Evolutionary conservation across 1,139 yeast species (phyloP), one percentile per base, ranked within the genome.

Genomic region (Blastobotrys petasosporus): DNA sequence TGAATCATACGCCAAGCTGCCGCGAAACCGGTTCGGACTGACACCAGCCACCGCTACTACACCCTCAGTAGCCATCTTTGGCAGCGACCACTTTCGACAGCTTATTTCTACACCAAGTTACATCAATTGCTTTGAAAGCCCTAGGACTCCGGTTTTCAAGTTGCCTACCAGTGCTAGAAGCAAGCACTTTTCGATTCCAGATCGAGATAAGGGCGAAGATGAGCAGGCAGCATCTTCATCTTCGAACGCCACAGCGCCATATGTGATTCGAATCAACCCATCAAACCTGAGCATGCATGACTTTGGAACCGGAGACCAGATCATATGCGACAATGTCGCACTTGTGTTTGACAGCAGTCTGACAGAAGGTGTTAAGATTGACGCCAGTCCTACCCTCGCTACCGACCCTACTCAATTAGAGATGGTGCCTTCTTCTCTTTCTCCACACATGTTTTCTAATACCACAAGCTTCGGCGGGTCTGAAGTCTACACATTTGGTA

Each of bases 1-100:
- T 20, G 25, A 20, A 20, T 20, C 25, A 4, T 20, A 20, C 25
- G 4, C 25, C 25, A 20, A 20, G 25, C 25, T 20, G 25, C 25
- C 25, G 4, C 25, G 25, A 20, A 32, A 30, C 10, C 40, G 35
- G 29, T 29, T 45, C 8, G 38, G 43, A 5, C 33, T 51, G 32
- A 52, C 57, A 2, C 57, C 57, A 2, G 23, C 42, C 8, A 53
- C 56, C 13, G 56, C 55, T 13, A 54, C 57, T 9, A 54, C 57
- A n/a, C 57, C 57, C 1, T 51, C 55, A 6, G 48, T 50, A 11
- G 49, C 54, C 11, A 39, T 54, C 11, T 54, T 41, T 45, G 57
- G 56, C 32, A 39, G 39, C 31, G 46, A 38, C 32, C 41, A 37
- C 11, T 47, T 43, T 40, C 32, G 37, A 20, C 40, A 44, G 12